phyloP scores from a whole-genome alignment of 2,329 filamentous ascomycete species.

The Apiospora kogelbergensis region DNA sequence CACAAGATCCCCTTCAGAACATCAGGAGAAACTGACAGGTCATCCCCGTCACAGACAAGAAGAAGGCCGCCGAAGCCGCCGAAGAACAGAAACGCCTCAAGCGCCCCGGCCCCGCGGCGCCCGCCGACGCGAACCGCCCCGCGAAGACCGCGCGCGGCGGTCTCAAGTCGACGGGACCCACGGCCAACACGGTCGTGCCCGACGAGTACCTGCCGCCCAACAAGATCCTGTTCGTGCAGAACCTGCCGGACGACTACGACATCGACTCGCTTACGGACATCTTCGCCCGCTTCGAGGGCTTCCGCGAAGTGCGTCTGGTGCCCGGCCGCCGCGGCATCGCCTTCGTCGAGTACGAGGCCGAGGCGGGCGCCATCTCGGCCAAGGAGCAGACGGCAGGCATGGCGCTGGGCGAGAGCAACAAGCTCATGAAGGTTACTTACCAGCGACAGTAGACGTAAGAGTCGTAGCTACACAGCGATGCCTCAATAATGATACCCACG shows the following conservation, averaged over 20 bases:
- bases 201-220: conserved; percentile 98
- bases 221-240: conserved; percentile 93
- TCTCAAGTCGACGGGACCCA: conserved; percentile 72
- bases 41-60: conserved; percentile 52
- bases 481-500: background rate
- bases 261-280: conserved; percentile 76
- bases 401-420: conserved; percentile 70
- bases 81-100: conserved; percentile 78
- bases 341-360: conserved; percentile 94
- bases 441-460: conserved; percentile 69
- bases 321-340: conserved; percentile 85
- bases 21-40: background rate
- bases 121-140: conserved; percentile 53
- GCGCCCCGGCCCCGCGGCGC: conserved; percentile 50
- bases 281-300: conserved; percentile 89
- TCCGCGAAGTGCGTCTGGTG: conserved; percentile 88
- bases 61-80: conserved; percentile 78
- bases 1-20: background rate
- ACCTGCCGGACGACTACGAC: conserved; percentile 84
- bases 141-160: conserved; percentile 71
- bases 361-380: conserved; percentile 84
- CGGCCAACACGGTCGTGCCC: conserved; percentile 74
- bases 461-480: background rate
- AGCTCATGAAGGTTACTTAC: conserved; percentile 92
- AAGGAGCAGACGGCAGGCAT: conserved; percentile 92